phyloP scores from a whole-genome alignment of 2,329 filamentous ascomycete genomes.

The Ascochyta pisi region DNA sequence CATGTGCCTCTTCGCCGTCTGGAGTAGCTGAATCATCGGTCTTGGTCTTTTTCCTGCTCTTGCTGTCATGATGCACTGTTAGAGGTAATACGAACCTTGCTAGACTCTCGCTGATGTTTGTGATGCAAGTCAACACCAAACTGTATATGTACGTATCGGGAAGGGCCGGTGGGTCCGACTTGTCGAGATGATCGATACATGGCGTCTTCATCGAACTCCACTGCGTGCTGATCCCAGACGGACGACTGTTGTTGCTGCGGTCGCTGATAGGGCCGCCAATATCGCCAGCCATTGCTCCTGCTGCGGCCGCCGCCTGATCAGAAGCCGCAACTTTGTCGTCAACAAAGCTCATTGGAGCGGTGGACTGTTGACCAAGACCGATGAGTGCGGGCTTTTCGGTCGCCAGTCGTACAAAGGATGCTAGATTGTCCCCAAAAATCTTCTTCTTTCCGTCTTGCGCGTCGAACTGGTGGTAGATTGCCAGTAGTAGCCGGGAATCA shows the following conservation, averaged over 20 bases:
- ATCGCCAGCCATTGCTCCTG: slow-evolving; percentile 84
- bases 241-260: slow-evolving; percentile 65
- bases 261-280: slow-evolving; percentile 74
- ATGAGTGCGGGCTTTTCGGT: slow-evolving; percentile 90
- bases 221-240: slow-evolving; percentile 82
- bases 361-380: slow-evolving; percentile 87
- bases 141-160: slow-evolving; percentile 96
- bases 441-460: slow-evolving; percentile 72
- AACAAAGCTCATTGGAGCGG: slow-evolving; percentile 71
- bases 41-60: slow-evolving; percentile 51
- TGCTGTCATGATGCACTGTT: slow-evolving; percentile 78
- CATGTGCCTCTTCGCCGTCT: slow-evolving; percentile 36
- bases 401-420: slow-evolving; percentile 88
- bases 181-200: slow-evolving; percentile 94
- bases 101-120: slow-evolving; percentile 86
- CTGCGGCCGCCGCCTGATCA: slow-evolving; percentile 88
- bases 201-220: slow-evolving; percentile 89
- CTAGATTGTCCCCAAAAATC: slow-evolving; percentile 81
- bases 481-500: slow-evolving; percentile 77
- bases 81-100: slow-evolving; percentile 93
- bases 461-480: slow-evolving; percentile 84
- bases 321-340: slow-evolving; percentile 65
- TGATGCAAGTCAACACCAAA: slow-evolving; percentile 86
- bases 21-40: slow-evolving; percentile 37
- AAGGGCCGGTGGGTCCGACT: slow-evolving; percentile 79